Percentiles rank a stretch among this genome's conserved stretches.
phyloP scores from a whole-genome alignment of 2,329 filamentous ascomycete genomes.

The Harringtonia lauricola region DNA sequence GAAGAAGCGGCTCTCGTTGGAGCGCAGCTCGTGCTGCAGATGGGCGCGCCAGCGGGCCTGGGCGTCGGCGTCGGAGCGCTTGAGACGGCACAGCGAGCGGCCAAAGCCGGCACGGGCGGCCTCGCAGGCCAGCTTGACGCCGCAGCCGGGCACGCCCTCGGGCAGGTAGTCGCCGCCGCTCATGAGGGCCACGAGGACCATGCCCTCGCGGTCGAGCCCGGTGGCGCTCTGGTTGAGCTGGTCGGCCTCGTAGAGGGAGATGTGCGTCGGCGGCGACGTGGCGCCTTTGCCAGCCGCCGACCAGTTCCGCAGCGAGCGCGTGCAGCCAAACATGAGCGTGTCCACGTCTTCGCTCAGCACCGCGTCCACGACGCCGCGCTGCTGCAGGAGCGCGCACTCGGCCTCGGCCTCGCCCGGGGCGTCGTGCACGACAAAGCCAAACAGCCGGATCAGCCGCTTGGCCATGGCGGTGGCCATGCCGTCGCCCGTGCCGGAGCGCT shows the following conservation, averaged over 20 bases:
- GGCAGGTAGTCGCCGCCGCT: slow-evolving; percentile 92
- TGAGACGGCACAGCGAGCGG: slow-evolving; percentile 56
- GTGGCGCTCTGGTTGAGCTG: background rate
- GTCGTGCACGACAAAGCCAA: slow-evolving; percentile 74
- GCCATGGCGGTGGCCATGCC: slow-evolving; percentile 62
- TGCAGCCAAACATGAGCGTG: slow-evolving; percentile 93
- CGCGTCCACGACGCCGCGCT: slow-evolving; percentile 74
- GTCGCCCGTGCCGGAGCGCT: slow-evolving; percentile 55
- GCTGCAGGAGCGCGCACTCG: slow-evolving; percentile 82
- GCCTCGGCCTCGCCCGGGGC: slow-evolving; percentile 94
- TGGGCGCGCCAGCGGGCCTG: slow-evolving; percentile 61
- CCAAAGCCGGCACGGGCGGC: slow-evolving; percentile 86
- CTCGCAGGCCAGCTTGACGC: slow-evolving; percentile 79
- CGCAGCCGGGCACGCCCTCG: slow-evolving; percentile 77
- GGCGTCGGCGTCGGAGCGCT: slow-evolving; percentile 44
- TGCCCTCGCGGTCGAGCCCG: slow-evolving; percentile 71
- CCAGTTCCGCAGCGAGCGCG: slow-evolving; percentile 69
- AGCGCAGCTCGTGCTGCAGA: slow-evolving; percentile 64
- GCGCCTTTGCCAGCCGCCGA: slow-evolving; percentile 56
- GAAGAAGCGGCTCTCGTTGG: slow-evolving; percentile 78
- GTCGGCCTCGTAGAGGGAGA: slow-evolving; percentile 67
- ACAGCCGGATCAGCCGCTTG: slow-evolving; percentile 73
- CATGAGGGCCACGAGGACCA: slow-evolving; percentile 90
- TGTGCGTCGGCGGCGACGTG: slow-evolving; percentile 78
- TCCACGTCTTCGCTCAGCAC: slow-evolving; percentile 96